Evolutionary conservation across 2,329 filamentous ascomycete genomes (phyloP), one percentile per base, ranked within the genome.

Genomic region (Sclerotinia minor): DNA sequence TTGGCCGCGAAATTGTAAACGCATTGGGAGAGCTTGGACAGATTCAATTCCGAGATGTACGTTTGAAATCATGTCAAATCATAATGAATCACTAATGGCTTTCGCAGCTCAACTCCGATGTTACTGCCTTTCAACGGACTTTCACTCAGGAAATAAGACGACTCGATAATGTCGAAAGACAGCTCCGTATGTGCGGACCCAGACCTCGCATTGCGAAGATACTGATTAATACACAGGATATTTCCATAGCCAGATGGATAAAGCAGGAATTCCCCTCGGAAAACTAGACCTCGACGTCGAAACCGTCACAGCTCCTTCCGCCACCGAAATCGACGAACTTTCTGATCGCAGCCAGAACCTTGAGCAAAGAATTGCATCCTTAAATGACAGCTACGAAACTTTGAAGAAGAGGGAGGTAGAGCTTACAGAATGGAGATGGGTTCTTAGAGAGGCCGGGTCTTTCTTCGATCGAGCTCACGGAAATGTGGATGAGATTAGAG

Each of bases 371-470:
- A 88, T 99, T 73, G 89, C 88, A 68, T 94, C 94, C 73, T 82
- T 99, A 71, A 98, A 98, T 79, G 95, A 98, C 78, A 98, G 94
- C 82, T 98, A 99, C 80, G 95, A 99, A 83, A 97, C 93, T 21
- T 81, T 99, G 79, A 98, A 98, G 87, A 97, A 95, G 83, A 89
- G 94, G 68, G 95, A 98, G 83, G 92, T 96, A 69, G 95, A 99
- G 79, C 84, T 99, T 75, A 96, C 92, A 15, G 95, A 99, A 81
- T 98, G 95, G 95, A 91, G 96, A 76, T 98, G 94, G 92, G 96
- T 99, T 64, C 81, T 99, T 69, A 89, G 92, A 72, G 95, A 99
- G 84, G 94, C 96, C 57, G 95, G 95, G 52, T 92, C 94, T 73
- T 99, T 99, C 82, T 99, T 99, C 75, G 95, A 99, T 78, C 87